These are phyloP conservation scores for Nicotiana knightiana DNA, from an alignment of 257 asterid genomes.

Conservation along the genomic window DNA sequence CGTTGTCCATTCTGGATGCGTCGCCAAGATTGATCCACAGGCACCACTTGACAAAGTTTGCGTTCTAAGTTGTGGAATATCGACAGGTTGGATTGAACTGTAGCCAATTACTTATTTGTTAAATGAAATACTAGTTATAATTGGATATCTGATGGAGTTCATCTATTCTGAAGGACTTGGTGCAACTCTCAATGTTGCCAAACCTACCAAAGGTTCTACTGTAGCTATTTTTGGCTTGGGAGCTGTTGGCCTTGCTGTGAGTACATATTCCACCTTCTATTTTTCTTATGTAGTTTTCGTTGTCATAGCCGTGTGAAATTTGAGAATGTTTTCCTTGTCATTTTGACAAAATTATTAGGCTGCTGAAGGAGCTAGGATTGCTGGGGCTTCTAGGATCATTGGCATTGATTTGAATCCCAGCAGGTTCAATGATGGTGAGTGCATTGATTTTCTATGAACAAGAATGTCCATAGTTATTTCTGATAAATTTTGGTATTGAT, in stretches of 20 bases:
- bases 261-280: slow-evolving; percentile 14
- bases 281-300: background rate
- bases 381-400: slow-evolving; percentile 78
- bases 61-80: slow-evolving; percentile 77
- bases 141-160: background rate
- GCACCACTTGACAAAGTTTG: slow-evolving; percentile 90
- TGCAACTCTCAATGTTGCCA: slow-evolving; percentile 74
- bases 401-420: slow-evolving; percentile 64
- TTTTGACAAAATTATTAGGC: slow-evolving; percentile 37
- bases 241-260: slow-evolving; percentile 88
- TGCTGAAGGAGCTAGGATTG: slow-evolving; percentile 83
- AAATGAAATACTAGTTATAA: background rate
- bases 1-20: slow-evolving; percentile 61
- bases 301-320: background rate
- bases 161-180: slow-evolving; percentile 49
- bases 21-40: slow-evolving; percentile 61
- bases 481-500: background rate
- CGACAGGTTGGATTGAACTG: slow-evolving; percentile 49
- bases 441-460: too few species aligned
- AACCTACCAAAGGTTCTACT: slow-evolving; percentile 64
- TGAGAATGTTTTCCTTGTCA: background rate
- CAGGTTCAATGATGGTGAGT: slow-evolving; percentile 34
- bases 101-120: background rate
- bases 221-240: slow-evolving; percentile 81
- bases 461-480: background rate